Evolutionary conservation across 2,329 filamentous ascomycete species (phyloP), one percentile per base, ranked within the genome.

Genomic region (Apiospora arundinis): DNA sequence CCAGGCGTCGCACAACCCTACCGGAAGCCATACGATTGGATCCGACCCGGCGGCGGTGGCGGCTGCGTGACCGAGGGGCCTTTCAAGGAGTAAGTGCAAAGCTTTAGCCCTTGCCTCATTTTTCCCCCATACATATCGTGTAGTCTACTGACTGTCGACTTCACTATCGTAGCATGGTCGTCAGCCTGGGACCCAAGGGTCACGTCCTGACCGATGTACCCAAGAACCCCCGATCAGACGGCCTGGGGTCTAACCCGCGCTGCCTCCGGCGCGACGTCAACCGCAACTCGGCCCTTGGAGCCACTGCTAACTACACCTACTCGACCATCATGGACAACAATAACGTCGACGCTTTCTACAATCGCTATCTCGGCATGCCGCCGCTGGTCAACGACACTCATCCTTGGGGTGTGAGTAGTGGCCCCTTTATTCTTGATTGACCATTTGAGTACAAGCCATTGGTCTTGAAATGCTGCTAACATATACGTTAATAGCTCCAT

Each of bases 41-140:
- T 83, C 23, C 82, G 83, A 49, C 77, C 86, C 0, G 88, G 83
- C 14, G 83, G 82, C 4, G 89, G 88, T 16, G 88, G 89, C 37
- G 88, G 88, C 3, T 90, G 88, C 75, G 81, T 90, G 5, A 82
- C 78, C 3, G 79, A 78, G 2, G 87, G 87, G 0, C 88, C 88
- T 0, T 83, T 89, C 28, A 78, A 78, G 37, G 83, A 84, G 78
- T 82, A 73, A 11, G 78, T 78, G 5, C 4, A 28, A 5, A 14
- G 14, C 23, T 12, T 4, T 28, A 4, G 32, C 44, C 60, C 48
- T 40, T 32, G 4, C 49, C 23, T 49, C 32, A 49, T 42, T 23
- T n/a, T 12, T 4, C 37, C 11, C 21, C 23, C 7, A 2, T 23
- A 16, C 45, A 52, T 16, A 14, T 25, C 48, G 25, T 25, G 42